Conservation (phyloP, 495 filamentous ascomycete species). For the Penicillium nucicola region DNA sequence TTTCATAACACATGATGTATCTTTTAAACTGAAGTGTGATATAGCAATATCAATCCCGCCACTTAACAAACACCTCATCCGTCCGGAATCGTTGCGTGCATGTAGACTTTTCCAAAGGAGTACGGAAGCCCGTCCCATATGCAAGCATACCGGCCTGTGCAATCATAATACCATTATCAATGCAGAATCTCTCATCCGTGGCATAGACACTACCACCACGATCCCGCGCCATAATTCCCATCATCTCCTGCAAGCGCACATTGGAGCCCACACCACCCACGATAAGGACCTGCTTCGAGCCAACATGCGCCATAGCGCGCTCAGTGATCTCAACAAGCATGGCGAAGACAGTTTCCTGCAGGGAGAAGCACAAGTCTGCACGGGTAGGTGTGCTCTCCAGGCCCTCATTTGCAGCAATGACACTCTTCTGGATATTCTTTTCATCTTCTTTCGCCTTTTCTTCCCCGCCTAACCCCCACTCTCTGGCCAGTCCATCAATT, state of each 20-base stretch:
- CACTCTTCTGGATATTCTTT: conserved; percentile 3
- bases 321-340: conserved; percentile 99
- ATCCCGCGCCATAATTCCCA: conserved; percentile 92
- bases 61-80: conserved; percentile 88
- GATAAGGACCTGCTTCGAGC: conserved; percentile 83
- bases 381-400: conserved; percentile 53
- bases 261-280: conserved; percentile 99
- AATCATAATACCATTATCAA: conserved; percentile 99
- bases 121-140: conserved; percentile 73
- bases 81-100: conserved; percentile 95
- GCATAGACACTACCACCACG: conserved; percentile 88
- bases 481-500: conserved; percentile 72
- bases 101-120: conserved; percentile 73
- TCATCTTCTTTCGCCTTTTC: conserved; percentile 33
- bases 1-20: conserved; percentile 24
- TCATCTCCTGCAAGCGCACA: conserved; percentile 95
- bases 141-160: conserved; percentile 91
- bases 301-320: conserved; percentile 96
- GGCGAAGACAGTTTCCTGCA: conserved; percentile 92
- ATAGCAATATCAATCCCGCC: conserved; percentile 58
- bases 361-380: conserved; percentile 88
- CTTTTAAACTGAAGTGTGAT: background rate
- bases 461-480: conserved; percentile 48
- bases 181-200: conserved; percentile 95
- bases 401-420: conserved; percentile 19